Percentiles rank a stretch among this genome's conserved stretches.
phyloP scores from a whole-genome alignment of 2,329 filamentous ascomycete species.

The Exophiala alcalophila region DNA sequence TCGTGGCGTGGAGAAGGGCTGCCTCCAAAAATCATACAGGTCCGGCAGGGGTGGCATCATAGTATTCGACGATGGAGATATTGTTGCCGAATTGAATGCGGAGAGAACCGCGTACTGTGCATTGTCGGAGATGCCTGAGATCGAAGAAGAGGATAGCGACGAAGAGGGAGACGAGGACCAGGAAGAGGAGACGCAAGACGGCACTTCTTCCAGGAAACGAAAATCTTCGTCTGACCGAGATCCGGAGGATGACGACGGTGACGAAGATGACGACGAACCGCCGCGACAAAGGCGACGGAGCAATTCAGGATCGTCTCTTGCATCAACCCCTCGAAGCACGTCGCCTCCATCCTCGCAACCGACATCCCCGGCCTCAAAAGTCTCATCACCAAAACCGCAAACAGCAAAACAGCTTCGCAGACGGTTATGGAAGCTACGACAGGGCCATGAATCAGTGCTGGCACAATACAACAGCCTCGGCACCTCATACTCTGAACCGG shows the following conservation, averaged over 20 bases:
- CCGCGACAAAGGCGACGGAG: constrained; percentile 79
- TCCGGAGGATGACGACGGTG: constrained; percentile 58
- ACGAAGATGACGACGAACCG: constrained; percentile 70
- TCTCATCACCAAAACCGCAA: constrained; percentile 37
- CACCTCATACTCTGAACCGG: constrained; percentile 88
- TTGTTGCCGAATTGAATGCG: constrained; percentile 71
- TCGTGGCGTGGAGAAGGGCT: constrained; percentile 68
- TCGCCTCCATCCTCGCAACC: constrained; percentile 45
- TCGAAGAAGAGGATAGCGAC: constrained; percentile 69
- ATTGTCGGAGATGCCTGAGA: constrained; percentile 85
- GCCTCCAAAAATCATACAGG: constrained; percentile 68
- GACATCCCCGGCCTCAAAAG: constrained; percentile 46
- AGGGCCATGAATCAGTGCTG: constrained; percentile 72
- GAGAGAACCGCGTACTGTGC: constrained; percentile 82
- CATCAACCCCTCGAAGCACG: constrained; percentile 43
- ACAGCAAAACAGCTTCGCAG: constrained; percentile 71
- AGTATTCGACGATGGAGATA: constrained; percentile 94
- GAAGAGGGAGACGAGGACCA: constrained; percentile 58
- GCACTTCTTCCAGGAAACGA: constrained; percentile 59
- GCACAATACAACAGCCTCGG: constrained; percentile 82
- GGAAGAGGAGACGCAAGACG: constrained; percentile 56
- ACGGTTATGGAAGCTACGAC: constrained; percentile 69
- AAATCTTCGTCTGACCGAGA: constrained; percentile 74
- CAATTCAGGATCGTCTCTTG: constrained; percentile 61
- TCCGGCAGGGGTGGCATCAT: constrained; percentile 83